These are phyloP conservation scores for Lablab purpureus DNA, from an alignment of 306 rosid species.

Conservation along the genomic window DNA sequence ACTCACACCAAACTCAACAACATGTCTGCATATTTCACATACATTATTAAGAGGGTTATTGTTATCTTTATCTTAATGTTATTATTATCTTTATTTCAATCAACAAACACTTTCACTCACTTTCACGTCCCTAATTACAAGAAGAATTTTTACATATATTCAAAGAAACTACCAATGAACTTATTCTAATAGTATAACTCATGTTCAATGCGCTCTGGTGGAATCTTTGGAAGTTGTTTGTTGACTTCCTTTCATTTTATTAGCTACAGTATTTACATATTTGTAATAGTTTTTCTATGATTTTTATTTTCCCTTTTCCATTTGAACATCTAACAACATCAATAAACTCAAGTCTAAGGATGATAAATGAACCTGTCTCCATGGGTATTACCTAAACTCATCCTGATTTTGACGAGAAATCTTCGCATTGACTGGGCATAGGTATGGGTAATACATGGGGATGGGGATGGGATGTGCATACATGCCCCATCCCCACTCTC, in stretches of 20 bases:
- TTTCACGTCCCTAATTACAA: not conserved
- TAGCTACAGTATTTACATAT: not conserved
- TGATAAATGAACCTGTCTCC: too few species aligned
- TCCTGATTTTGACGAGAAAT: too few species aligned
- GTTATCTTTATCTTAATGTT: too few species aligned
- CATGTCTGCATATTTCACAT: conserved; percentile 65
- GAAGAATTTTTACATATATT: not conserved
- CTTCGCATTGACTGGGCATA: too few species aligned
- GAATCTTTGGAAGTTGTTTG: not conserved
- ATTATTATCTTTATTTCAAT: not conserved
- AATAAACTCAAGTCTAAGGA: conserved; percentile 20
- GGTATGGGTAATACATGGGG: too few species aligned
- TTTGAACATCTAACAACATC: not conserved
- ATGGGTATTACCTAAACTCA: too few species aligned
- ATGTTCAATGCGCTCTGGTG: not conserved
- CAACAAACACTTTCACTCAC: not conserved
- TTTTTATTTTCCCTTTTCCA: not conserved
- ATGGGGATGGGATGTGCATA: too few species aligned
- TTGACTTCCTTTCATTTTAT: not conserved
- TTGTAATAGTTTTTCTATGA: not conserved
- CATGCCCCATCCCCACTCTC: too few species aligned
- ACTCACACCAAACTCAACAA: conserved; percentile 57
- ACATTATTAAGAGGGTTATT: conserved; percentile 67
- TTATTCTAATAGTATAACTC: not conserved
- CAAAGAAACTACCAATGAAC: not conserved